phyloP scores from a whole-genome alignment of 2,329 filamentous ascomycete species.

The Hawksworthiomyces lignivorus region DNA sequence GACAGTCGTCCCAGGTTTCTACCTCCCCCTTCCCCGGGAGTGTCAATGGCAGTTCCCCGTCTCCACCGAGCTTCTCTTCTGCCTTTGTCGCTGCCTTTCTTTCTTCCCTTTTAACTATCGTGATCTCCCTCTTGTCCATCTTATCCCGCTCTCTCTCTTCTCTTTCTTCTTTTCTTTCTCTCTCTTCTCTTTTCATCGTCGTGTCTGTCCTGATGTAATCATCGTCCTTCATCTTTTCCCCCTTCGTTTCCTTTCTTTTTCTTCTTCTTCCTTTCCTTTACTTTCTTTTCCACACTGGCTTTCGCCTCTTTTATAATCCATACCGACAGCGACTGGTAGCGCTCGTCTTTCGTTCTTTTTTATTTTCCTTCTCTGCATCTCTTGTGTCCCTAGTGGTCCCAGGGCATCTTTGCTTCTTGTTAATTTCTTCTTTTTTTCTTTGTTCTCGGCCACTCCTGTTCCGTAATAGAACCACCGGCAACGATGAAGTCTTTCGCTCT shows the following conservation, averaged over 20 bases:
- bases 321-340: conserved; percentile 7
- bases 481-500: conserved; percentile 1
- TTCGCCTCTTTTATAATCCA: neutral
- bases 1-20: neutral
- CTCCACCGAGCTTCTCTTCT: neutral
- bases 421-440: neutral
- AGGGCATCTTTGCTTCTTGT: no score
- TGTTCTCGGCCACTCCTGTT: no score
- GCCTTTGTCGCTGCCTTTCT: neutral
- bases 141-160: neutral
- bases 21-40: neutral
- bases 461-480: no score
- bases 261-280: conserved; percentile 1
- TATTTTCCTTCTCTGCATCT: neutral
- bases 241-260: neutral
- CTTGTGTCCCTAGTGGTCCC: neutral
- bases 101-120: neutral
- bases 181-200: neutral
- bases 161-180: neutral
- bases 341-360: conserved; percentile 2
- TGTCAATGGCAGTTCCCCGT: no score
- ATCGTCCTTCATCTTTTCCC: neutral
- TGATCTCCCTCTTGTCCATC: neutral
- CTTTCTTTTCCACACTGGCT: conserved; percentile 4
- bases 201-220: conserved; percentile 1